Base-by-base conservation (phyloP, 2,329 filamentous ascomycete species). In the Hymenoscyphus scutula region DNA sequence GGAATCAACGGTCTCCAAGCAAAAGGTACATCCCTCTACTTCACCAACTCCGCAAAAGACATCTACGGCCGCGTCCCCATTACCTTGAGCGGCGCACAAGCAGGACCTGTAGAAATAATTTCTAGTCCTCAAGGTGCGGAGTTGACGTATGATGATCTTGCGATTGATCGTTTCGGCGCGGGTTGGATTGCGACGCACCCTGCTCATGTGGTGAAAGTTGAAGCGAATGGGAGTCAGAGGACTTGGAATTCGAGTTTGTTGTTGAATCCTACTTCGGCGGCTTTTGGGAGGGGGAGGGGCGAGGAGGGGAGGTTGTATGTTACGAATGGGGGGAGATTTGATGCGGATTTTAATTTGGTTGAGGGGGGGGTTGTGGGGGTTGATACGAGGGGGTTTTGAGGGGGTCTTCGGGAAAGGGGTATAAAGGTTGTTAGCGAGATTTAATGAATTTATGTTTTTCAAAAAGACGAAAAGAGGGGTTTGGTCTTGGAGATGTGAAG, bases 1-100 rank as follows among this genome's bases (percentile, higher is more conserved):
- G 71, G 72, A 3, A 68, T 73, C 56, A 72, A 73, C 53, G 72
- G 69, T 4, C 11, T 74, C 17, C 62, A 64, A 17, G 55, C 69
- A 8, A 56, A 58, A 13, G 62, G 61, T 7, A 32, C 37, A 2
- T 67, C 66, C 23, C 63, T 73, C 6, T 72, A 71, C 57, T 73
- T 70, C 63, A 65, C 65, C 30, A 73, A 72, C 59, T 65, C 65
- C 4, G 67, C 59, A 1, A 56, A 64, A 17, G 61, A 57, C 7
- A 57, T 62, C 3, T 68, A 65, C 53, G 64, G 62, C 1, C 65
- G 62, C 1, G 62, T 68, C 0, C 53, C 54, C 2, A 66, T 69
- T 51, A 37, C 60, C 45, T 0, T 6, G 2, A 25, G 11, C n/a
- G 55, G 55, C 7, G n/a, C 23, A 5, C 63, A 64, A 10, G 30